Conservation (phyloP, 306 rosid genomes). For the Datisca glomerata region DNA sequence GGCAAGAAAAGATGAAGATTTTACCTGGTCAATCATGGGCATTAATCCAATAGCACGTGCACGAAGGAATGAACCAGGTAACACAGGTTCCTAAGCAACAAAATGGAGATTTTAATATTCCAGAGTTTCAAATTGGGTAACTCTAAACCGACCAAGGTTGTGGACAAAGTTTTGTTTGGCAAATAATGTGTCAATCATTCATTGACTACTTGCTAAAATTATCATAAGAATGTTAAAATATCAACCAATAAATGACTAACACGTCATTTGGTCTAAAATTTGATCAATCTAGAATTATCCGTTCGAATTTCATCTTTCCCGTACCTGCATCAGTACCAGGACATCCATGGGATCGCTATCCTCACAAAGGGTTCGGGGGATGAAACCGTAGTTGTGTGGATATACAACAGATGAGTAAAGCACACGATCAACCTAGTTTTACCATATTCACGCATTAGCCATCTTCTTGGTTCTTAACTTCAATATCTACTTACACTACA, state of each 20-base stretch:
- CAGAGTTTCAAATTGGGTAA: no score
- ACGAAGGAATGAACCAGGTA: constrained; percentile 90
- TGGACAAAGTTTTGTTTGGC: no score
- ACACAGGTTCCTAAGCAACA: constrained; percentile 62
- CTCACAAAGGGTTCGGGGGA: constrained; percentile 90
- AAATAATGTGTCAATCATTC: no score
- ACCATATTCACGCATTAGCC: constrained; percentile 17
- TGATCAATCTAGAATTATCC: no score
- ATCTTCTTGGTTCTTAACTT: constrained; percentile 3
- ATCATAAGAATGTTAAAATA: no score
- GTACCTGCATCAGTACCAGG: constrained; percentile 91
- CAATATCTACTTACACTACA: background rate
- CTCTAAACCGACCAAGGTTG: no score
- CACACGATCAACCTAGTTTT: constrained; percentile 75
- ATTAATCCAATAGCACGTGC: constrained; percentile 98
- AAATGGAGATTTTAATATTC: background rate
- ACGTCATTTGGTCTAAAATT: no score
- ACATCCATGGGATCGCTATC: constrained; percentile 99
- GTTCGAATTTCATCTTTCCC: constrained; percentile 1
- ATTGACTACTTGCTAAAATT: no score
- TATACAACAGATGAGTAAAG: constrained; percentile 98
- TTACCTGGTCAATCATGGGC: constrained; percentile 99
- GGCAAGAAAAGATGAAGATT: background rate
- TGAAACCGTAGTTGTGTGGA: constrained; percentile 96
- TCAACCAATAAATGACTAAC: no score